phyloP scores from a whole-genome alignment of 139 green algal genomes.

The Spirogloea muscicola region DNA sequence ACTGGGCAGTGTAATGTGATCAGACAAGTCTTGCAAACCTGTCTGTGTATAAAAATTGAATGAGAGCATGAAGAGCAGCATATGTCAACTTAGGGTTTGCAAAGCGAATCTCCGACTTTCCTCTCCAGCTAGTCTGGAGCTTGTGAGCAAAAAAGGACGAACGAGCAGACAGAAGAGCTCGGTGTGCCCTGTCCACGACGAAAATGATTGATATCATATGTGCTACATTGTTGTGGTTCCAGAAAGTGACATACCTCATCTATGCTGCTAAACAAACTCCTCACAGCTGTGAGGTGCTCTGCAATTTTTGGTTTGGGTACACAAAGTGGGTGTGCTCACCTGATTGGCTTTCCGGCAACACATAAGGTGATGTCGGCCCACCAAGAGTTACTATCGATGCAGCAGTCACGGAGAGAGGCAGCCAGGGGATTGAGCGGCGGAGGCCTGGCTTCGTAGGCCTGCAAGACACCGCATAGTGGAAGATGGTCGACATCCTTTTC shows the following conservation, averaged over 20 bases:
- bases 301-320: background rate
- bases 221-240: background rate
- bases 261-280: too few relatives aligned
- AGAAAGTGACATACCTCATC: background rate
- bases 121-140: slow-evolving; percentile 28
- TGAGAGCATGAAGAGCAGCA: slow-evolving; percentile 13
- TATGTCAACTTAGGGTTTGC: slow-evolving; percentile 27
- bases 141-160: slow-evolving; percentile 23
- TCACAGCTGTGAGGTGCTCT: too few relatives aligned
- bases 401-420: slow-evolving; percentile 3
- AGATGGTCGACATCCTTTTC: background rate
- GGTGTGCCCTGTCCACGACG: background rate
- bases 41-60: slow-evolving; percentile 43
- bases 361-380: slow-evolving; percentile 35
- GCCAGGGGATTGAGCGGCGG: slow-evolving; percentile 19
- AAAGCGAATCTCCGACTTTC: slow-evolving; percentile 1
- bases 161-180: slow-evolving; percentile 27
- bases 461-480: slow-evolving; percentile 20
- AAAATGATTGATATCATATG: background rate
- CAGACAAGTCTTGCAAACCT: too few relatives aligned
- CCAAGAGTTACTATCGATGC: background rate
- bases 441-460: slow-evolving; percentile 26
- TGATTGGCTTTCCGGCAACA: background rate
- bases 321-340: background rate
- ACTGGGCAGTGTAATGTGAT: too few relatives aligned